Evolutionary conservation across 2,329 filamentous ascomycete genomes (phyloP).

Genomic region (Basipetospora chlamydospora): DNA sequence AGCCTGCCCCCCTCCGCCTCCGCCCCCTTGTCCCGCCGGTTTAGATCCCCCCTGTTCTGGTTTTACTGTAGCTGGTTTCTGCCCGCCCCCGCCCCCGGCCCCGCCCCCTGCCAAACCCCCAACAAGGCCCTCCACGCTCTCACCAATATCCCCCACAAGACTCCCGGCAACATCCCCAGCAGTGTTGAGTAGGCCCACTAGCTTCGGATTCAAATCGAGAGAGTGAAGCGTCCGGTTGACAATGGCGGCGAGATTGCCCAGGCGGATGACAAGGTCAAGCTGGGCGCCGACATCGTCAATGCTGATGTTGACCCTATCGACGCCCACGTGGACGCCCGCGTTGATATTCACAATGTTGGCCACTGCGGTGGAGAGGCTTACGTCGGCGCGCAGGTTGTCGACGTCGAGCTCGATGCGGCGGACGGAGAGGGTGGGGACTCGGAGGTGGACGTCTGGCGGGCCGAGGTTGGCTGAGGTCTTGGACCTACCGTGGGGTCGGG

Average conservation of each 20-base stretch:
- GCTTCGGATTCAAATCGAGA: slow-evolving; percentile 45
- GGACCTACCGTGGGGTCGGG: too few relatives aligned
- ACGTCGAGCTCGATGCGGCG: slow-evolving; percentile 45
- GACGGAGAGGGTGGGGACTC: slow-evolving; percentile 42
- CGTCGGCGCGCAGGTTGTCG: slow-evolving; percentile 41
- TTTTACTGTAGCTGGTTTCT: too few relatives aligned
- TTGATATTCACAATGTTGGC: slow-evolving; percentile 40
- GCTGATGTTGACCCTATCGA: slow-evolving; percentile 41
- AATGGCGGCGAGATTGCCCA: slow-evolving; percentile 45
- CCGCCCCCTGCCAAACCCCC: slow-evolving; percentile 41
- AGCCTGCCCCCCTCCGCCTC: too few relatives aligned
- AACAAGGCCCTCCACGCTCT: slow-evolving; percentile 38
- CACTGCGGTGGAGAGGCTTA: slow-evolving; percentile 46
- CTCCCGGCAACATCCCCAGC: too few relatives aligned
- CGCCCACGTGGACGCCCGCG: slow-evolving; percentile 37
- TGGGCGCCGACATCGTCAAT: slow-evolving; percentile 45
- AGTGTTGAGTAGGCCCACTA: slow-evolving; percentile 40
- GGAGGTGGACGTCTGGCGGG: slow-evolving; percentile 35
- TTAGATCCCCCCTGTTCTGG: too few relatives aligned
- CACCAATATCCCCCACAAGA: slow-evolving; percentile 36
- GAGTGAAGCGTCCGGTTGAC: slow-evolving; percentile 45
- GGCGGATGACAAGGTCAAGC: slow-evolving; percentile 42
- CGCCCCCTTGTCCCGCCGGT: too few relatives aligned
- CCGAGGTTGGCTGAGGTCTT: neutral
- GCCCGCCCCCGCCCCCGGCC: neutral